Conservation (phyloP, 495 filamentous ascomycete genomes). For the Neurospora sp. region DNA sequence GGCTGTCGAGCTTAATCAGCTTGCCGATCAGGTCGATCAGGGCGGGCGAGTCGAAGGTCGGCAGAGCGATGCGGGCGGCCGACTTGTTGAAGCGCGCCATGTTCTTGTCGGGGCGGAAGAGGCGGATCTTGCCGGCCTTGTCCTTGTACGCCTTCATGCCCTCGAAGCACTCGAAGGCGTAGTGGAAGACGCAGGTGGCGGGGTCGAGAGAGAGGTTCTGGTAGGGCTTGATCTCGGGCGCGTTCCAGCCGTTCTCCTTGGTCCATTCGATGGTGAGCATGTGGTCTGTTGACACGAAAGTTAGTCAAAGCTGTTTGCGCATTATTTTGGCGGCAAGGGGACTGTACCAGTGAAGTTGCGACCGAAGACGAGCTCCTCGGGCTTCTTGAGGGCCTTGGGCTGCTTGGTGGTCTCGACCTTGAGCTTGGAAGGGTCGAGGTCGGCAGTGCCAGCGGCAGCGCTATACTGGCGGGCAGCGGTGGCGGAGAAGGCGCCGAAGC, state of each 20-base stretch:
- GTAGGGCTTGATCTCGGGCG: slow-evolving; percentile 78
- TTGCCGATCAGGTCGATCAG: slow-evolving; percentile 71
- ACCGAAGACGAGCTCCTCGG: slow-evolving; percentile 79
- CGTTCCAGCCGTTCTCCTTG: slow-evolving; percentile 60
- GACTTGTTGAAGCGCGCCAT: slow-evolving; percentile 90
- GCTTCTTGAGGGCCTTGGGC: slow-evolving; percentile 61
- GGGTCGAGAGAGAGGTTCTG: slow-evolving; percentile 95
- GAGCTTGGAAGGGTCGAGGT: slow-evolving; percentile 68
- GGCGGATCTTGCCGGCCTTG: slow-evolving; percentile 55
- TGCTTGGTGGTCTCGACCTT: slow-evolving; percentile 60
- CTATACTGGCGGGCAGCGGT: slow-evolving; percentile 43
- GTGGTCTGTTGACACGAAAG: slow-evolving; percentile 52
- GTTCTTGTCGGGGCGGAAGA: slow-evolving; percentile 96
- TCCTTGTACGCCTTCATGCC: slow-evolving; percentile 98
- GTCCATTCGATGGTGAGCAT: slow-evolving; percentile 97
- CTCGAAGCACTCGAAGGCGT: slow-evolving; percentile 94
- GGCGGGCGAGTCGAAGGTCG: slow-evolving; percentile 60
- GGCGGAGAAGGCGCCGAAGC: neutral
- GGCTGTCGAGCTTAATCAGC: slow-evolving; percentile 68
- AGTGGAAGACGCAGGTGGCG: slow-evolving; percentile 95
- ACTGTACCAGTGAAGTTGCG: slow-evolving; percentile 70
- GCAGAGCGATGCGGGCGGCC: slow-evolving; percentile 79
- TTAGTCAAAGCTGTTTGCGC: neutral
- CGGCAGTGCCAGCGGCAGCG: slow-evolving; percentile 45
- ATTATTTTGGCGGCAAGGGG: neutral